Evolutionary conservation across 139 green algal species (phyloP), one percentile per base, ranked within the genome.

Genomic region (Coccomyxa sp.): DNA sequence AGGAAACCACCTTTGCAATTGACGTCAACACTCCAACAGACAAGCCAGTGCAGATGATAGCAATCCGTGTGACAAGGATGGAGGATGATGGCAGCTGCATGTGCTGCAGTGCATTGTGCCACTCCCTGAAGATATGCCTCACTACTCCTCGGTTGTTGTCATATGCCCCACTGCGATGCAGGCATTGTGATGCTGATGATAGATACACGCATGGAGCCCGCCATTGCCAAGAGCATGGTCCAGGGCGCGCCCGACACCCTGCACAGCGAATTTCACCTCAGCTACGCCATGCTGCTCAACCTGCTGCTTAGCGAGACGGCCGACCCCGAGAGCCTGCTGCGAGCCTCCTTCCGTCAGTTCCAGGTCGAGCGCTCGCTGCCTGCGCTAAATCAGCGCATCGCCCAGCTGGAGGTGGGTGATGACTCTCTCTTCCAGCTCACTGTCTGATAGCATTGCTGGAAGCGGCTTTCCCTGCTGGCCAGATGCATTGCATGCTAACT

Each of bases 151-250:
- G n/a, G n/a, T n/a, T n/a, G n/a, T n/a, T n/a, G 44, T 58, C 44
- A 58, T 58, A 72, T n/a, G 22, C 27, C 64, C 12, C 64, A n/a
- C n/a, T 75, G 70, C 14, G 41, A 5, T 44, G 74, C 83, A 94
- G 92, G 93, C 58, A 81, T 95, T 9, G 94, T 97, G 0, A 91
- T 98, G 50, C 77, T 97, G 37, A 95, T 97, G 92, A 81, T 97
- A 80, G 92, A 97, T 75, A 80, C 84, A 1, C 89, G 88, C 79
- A 89, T 98, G 88, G 92, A 97, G 80, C 91, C 93, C 0, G 78
- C 88, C 0, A 82, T 91, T 1, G 91, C 90, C 0, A 89, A 90
- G 41, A 81, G 92, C 37, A 96, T 96, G 93, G 81, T 97, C 73
- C 78, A 79, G 33, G 93, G 94, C 0, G 87, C 87, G 6, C 85